These are phyloP conservation scores for Radiomyces spectabilis DNA, from an alignment of 192 early-diverging fungal species.

Conservation along the genomic window DNA sequence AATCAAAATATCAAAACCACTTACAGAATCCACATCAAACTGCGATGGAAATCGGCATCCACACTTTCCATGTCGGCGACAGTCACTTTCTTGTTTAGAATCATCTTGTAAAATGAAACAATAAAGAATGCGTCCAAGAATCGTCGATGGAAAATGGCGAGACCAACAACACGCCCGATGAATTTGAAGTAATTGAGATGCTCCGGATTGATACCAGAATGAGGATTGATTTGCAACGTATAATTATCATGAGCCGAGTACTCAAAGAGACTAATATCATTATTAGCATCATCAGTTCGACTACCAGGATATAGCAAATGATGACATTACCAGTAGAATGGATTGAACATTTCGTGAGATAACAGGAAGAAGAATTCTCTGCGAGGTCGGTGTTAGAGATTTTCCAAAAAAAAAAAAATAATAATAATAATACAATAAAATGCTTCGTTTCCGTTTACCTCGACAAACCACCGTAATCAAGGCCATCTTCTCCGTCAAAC, in stretches of 20 bases:
- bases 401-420: slow-evolving; percentile 3
- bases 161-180: slow-evolving; percentile 92
- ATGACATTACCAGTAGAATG: slow-evolving; percentile 47
- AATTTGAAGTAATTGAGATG: slow-evolving; percentile 98
- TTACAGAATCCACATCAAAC: slow-evolving; percentile 89
- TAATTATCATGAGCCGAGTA: slow-evolving; percentile 98
- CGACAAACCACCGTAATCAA: slow-evolving; percentile 97
- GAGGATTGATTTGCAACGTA: slow-evolving; percentile 96
- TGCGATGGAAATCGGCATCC: slow-evolving; percentile 86
- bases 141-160: slow-evolving; percentile 95
- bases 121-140: slow-evolving; percentile 97
- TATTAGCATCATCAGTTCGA: neutral
- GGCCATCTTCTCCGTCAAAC: slow-evolving; percentile 96
- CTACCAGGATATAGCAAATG: neutral
- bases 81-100: slow-evolving; percentile 82
- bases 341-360: slow-evolving; percentile 99
- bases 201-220: slow-evolving; percentile 92
- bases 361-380: slow-evolving; percentile 97
- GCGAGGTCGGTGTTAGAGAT: too few species aligned
- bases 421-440: neutral
- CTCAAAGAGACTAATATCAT: slow-evolving; percentile 80
- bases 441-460: slow-evolving; percentile 33
- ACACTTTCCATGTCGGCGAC: slow-evolving; percentile 92
- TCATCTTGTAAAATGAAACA: slow-evolving; percentile 94
- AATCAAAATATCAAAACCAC: too few species aligned